phyloP scores from a whole-genome alignment of 495 filamentous ascomycete genomes.

The Trypethelium eluteriae region DNA sequence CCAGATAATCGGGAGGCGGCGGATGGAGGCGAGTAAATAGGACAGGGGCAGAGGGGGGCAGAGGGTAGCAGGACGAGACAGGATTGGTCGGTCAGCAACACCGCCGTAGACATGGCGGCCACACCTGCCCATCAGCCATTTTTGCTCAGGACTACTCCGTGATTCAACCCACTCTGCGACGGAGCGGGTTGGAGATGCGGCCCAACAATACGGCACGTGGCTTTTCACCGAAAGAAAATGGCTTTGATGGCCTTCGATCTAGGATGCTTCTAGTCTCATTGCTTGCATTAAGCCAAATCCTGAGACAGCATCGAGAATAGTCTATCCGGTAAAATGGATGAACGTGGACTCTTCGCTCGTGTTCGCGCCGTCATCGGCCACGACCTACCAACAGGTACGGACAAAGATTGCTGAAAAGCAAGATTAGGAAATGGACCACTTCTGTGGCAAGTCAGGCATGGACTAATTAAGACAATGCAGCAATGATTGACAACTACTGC shows the following conservation, averaged over 20 bases:
- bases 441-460: neutral
- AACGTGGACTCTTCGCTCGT: neutral
- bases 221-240: neutral
- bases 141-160: neutral
- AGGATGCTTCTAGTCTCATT: constrained; percentile 8
- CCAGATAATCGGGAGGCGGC: constrained; percentile 7
- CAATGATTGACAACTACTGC: neutral
- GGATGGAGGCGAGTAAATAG: constrained; percentile 3
- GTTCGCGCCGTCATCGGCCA: neutral
- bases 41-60: neutral
- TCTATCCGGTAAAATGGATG: neutral
- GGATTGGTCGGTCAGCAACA: neutral
- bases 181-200: neutral
- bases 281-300: constrained; percentile 1
- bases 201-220: constrained; percentile 2
- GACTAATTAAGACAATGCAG: neutral
- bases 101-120: neutral
- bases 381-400: neutral
- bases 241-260: neutral
- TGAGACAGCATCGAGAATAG: neutral
- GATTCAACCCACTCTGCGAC: neutral
- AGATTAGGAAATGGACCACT: neutral
- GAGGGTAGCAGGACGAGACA: neutral
- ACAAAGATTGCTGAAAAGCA: neutral
- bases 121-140: neutral